phyloP scores from a whole-genome alignment of 2,329 filamentous ascomycete species.

The Talaromyces sp. region DNA sequence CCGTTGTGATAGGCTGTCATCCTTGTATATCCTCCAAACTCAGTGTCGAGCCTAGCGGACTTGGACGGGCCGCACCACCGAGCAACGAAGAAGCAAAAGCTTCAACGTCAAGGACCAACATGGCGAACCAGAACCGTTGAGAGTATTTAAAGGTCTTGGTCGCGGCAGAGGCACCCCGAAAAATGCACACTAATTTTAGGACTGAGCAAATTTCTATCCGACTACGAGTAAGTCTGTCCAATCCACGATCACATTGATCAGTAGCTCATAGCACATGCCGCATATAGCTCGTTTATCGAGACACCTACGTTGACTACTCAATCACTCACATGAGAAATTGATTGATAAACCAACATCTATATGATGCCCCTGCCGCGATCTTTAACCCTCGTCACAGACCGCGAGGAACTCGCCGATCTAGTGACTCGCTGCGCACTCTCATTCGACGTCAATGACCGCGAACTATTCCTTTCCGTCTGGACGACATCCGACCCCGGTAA shows the following conservation, averaged over 20 bases:
- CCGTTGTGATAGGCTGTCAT: background rate
- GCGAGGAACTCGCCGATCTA: constrained; percentile 2
- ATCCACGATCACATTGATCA: background rate
- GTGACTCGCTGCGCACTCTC: background rate
- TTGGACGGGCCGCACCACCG: background rate
- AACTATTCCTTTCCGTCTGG: background rate
- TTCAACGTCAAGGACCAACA: background rate
- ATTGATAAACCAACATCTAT: background rate
- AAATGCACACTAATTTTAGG: background rate
- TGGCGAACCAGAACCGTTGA: background rate
- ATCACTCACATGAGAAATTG: background rate
- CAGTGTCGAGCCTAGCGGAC: background rate
- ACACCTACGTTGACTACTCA: background rate
- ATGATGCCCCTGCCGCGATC: background rate
- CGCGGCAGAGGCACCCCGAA: background rate
- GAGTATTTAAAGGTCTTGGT: background rate
- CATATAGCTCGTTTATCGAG: background rate
- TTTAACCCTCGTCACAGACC: background rate
- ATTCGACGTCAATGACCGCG: constrained; percentile 1
- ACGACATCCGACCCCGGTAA: background rate
- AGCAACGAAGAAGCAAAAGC: background rate
- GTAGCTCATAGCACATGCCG: background rate
- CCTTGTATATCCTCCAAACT: background rate
- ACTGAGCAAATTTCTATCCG: background rate
- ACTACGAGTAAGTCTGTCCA: background rate